These are phyloP conservation scores for Malania oleifera DNA, from an alignment of 164 flowering plant species.

Conservation along the genomic window DNA sequence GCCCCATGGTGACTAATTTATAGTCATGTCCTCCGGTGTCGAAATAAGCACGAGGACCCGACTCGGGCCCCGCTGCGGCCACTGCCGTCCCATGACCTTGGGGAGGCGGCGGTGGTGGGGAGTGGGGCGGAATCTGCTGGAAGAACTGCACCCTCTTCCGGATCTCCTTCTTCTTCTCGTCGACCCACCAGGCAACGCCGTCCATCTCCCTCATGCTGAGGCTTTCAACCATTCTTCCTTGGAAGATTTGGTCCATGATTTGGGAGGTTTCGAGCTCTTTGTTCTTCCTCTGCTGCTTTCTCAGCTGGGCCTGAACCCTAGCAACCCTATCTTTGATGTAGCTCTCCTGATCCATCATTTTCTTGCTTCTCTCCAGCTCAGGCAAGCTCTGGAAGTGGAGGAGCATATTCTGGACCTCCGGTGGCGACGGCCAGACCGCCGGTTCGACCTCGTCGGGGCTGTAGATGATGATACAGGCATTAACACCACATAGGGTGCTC, in stretches of 20 bases:
- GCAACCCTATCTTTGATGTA: slow-evolving; percentile 17
- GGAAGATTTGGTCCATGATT: slow-evolving; percentile 16
- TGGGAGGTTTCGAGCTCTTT: slow-evolving; percentile 14
- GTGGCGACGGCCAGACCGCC: slow-evolving; percentile 17
- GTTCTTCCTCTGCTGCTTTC: slow-evolving; percentile 10
- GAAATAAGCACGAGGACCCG: too few species aligned
- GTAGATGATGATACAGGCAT: slow-evolving; percentile 16
- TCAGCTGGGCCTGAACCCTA: slow-evolving; percentile 10
- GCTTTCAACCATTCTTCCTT: slow-evolving; percentile 1
- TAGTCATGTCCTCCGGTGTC: too few species aligned
- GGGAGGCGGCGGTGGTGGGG: too few species aligned
- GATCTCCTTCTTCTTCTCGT: slow-evolving; percentile 14
- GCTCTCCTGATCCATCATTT: slow-evolving; percentile 22
- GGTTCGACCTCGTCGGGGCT: slow-evolving; percentile 21
- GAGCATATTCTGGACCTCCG: slow-evolving; percentile 3
- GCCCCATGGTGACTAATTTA: too few species aligned
- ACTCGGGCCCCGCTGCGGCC: too few species aligned
- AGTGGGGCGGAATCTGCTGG: not conserved
- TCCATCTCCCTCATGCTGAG: slow-evolving; percentile 9
- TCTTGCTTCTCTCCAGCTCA: slow-evolving; percentile 17
- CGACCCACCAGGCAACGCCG: slow-evolving; percentile 14
- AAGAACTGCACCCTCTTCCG: slow-evolving; percentile 2
- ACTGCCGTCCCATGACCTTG: too few species aligned
- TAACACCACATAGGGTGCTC: slow-evolving; percentile 20
- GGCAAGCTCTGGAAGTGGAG: slow-evolving; percentile 8